These are phyloP conservation scores for Globisporangium spinosum DNA, from an alignment of 352 stramenopile genomes.

Conservation along the genomic window DNA sequence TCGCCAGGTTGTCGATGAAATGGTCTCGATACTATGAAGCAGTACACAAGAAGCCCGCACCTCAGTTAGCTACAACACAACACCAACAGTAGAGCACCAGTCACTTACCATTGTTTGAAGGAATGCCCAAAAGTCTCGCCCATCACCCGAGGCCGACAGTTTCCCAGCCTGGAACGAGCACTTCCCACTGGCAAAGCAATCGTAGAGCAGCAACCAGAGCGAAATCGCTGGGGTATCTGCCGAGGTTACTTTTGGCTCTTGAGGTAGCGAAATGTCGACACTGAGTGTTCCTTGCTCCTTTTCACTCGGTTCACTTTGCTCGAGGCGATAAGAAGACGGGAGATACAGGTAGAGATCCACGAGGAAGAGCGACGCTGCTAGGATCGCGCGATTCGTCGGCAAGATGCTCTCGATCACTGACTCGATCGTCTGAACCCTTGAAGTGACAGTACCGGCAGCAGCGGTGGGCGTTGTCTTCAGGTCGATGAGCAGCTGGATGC, in stretches of 20 bases:
- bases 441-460: background rate
- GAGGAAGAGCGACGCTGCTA: conserved; percentile 63
- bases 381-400: conserved; percentile 38
- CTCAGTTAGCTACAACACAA: background rate
- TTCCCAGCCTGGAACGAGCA: conserved; percentile 23
- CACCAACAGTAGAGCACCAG: background rate
- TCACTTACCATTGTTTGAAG: conserved; percentile 40
- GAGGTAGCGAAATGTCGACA: background rate
- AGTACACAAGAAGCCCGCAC: background rate
- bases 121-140: conserved; percentile 50
- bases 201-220: conserved; percentile 55
- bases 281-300: background rate
- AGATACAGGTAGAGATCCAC: conserved; percentile 71
- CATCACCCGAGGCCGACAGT: conserved; percentile 19
- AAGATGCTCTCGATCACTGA: conserved; percentile 20
- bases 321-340: conserved; percentile 50
- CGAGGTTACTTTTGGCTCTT: background rate
- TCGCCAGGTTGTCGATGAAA: conserved; percentile 36
- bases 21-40: conserved; percentile 20
- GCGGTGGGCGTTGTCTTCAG: conserved; percentile 23
- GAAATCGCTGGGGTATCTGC: conserved; percentile 37
- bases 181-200: conserved; percentile 28
- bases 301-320: background rate
- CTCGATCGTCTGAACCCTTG: conserved; percentile 3
- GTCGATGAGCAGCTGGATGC: conserved; percentile 36